Evolutionary conservation across 768 basidiomycete genomes (phyloP), one percentile per base, ranked within the genome.

Genomic region (Hemileccinum impolitum): DNA sequence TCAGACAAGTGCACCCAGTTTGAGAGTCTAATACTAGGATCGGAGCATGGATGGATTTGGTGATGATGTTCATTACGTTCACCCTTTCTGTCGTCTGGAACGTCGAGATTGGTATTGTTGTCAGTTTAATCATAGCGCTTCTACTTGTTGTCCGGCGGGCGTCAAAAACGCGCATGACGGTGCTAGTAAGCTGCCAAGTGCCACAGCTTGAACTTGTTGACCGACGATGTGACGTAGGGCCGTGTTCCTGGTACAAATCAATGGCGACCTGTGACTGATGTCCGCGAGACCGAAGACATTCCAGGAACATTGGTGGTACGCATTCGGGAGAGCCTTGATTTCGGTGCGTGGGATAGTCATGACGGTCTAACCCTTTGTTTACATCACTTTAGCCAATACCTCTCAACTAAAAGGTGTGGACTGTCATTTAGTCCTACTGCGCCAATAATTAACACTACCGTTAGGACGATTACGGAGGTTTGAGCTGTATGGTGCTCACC

Each of bases 231-330:
- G 12, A 39, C 19, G 8, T 47, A 91, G 87, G 94, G 94, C 9
- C 81, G 87, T 9, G 79, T 97, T 37, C 94, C 91, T 2, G 89
- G 87, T 3, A 95, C 94, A 0, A 82, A 90, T 50, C 71, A 82
- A 47, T 99, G 94, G 93, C 90, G 86, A 54, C 85, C 95, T 3
- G 76, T 99, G 35, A 87, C 87, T 41, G 93, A 96, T 63, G 85
- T 88, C 50, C 84, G 87, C 0, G 90, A 91, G 47, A 87, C 83
- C 0, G 92, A 96, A 70, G 84, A 82, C 53, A 73, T 84, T 14
- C 77, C 86, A 5, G 93, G 94, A 0, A 84, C 84, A 23, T 71
- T 99, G 39, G 94, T 99, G 41, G 78, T 97, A 6, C 78, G 93
- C 19, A 87, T 99, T 46, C 73, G 92, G 26, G 95, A 98, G 69